phyloP scores from a whole-genome alignment of 1,284 basidiomycete genomes.

The Thelephora terrestris region DNA sequence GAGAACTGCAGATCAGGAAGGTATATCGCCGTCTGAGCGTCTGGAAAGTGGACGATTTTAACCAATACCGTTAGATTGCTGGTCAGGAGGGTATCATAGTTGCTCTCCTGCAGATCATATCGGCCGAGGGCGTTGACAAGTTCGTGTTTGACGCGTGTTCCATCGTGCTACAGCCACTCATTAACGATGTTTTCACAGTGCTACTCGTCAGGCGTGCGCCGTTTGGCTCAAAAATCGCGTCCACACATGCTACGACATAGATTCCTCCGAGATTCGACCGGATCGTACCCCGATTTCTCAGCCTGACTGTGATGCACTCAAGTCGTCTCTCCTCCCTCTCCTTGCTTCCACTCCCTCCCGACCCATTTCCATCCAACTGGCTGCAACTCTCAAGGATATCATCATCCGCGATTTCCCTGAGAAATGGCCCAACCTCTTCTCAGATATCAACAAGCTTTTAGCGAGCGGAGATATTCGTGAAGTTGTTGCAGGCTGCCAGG shows the following conservation, averaged over 20 bases:
- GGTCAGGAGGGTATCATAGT: constrained; percentile 71
- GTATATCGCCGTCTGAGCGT: constrained; percentile 28
- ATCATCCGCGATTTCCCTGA: constrained; percentile 68
- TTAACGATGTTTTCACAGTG: constrained; percentile 28
- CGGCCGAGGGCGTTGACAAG: constrained; percentile 64
- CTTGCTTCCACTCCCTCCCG: constrained; percentile 58
- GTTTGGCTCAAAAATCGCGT: constrained; percentile 86
- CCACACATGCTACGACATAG: constrained; percentile 47
- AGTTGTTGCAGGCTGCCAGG: constrained; percentile 71
- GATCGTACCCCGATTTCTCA: constrained; percentile 51
- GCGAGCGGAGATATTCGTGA: constrained; percentile 53
- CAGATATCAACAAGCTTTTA: constrained; percentile 53
- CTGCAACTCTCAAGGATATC: constrained; percentile 58
- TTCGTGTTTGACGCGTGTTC: constrained; percentile 42
- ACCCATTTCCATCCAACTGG: constrained; percentile 66
- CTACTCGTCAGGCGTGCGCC: constrained; percentile 68
- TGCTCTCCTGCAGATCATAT: constrained; percentile 74
- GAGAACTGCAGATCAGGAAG: constrained; percentile 78
- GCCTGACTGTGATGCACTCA: constrained; percentile 62
- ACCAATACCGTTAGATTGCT: constrained; percentile 40
- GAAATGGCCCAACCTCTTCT: constrained; percentile 57
- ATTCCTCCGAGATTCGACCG: constrained; percentile 34
- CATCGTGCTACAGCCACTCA: constrained; percentile 4
- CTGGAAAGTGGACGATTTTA: constrained; percentile 5
- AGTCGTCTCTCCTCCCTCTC: constrained; percentile 53